Conservation (phyloP, 306 rosid genomes). For the Gleditsia sinensis region DNA sequence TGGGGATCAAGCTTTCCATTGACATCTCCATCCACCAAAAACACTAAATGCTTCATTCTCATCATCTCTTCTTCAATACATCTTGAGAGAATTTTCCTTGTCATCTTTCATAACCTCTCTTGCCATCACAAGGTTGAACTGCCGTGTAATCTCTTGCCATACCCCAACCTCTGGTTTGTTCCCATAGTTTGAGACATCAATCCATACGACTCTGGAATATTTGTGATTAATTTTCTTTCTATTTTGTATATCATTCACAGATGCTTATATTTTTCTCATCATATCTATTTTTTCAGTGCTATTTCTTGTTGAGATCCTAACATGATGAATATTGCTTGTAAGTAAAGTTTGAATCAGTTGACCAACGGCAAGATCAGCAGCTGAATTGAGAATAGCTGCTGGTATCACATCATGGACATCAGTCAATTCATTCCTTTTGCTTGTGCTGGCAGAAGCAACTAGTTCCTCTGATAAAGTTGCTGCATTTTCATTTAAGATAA, state of each 20-base stretch:
- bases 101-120: neutral
- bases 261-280: neutral
- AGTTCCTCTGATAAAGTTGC: neutral
- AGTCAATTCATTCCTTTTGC: neutral
- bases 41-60: neutral
- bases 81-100: neutral
- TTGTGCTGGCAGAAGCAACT: neutral
- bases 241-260: neutral
- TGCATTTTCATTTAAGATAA: too few species aligned
- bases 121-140: neutral
- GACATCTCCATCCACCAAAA: neutral
- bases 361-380: neutral
- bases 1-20: neutral
- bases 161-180: neutral
- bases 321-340: neutral
- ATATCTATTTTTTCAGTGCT: neutral
- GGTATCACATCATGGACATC: neutral
- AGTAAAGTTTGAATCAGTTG: neutral
- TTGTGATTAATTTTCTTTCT: neutral
- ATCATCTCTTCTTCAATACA: neutral
- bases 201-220: neutral
- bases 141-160: neutral
- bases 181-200: neutral
- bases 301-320: neutral
- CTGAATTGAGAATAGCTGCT: neutral